Evolutionary conservation across 768 basidiomycete genomes (phyloP).

Genomic region (Leccinellum rugosiceps): DNA sequence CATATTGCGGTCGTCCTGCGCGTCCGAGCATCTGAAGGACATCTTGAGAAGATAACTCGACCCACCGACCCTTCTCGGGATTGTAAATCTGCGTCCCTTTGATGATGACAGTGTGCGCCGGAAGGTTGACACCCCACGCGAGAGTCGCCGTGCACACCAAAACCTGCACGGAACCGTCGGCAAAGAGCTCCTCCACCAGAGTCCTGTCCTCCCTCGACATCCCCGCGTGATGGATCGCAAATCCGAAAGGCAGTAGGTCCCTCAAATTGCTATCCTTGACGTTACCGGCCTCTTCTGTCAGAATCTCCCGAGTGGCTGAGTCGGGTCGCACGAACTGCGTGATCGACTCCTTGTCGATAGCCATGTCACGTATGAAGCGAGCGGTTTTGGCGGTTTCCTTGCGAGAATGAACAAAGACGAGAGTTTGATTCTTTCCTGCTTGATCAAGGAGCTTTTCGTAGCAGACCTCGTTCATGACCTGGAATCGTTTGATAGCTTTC

Average conservation of each 20-base stretch:
- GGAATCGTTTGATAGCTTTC: slow-evolving; percentile 98
- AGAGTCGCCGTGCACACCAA: slow-evolving; percentile 96
- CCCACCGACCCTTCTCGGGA: slow-evolving; percentile 98
- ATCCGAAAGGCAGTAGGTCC: slow-evolving; percentile 93
- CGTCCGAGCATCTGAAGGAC: slow-evolving; percentile 98
- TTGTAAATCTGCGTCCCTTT: slow-evolving; percentile 99
- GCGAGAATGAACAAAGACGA: slow-evolving; percentile 97
- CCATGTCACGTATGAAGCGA: slow-evolving; percentile 89
- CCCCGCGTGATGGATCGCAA: slow-evolving; percentile 97
- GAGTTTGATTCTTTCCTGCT: slow-evolving; percentile 81
- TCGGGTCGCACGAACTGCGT: slow-evolving; percentile 95
- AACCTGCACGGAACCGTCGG: slow-evolving; percentile 88
- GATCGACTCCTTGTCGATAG: slow-evolving; percentile 95
- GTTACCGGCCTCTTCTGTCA: slow-evolving; percentile 78
- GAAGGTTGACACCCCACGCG: slow-evolving; percentile 99
- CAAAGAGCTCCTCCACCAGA: slow-evolving; percentile 92
- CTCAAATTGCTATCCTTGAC: slow-evolving; percentile 80
- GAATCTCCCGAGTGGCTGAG: slow-evolving; percentile 85
- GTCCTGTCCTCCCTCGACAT: slow-evolving; percentile 91
- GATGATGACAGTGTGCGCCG: slow-evolving; percentile 97
- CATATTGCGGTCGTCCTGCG: slow-evolving; percentile 95
- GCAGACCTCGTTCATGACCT: slow-evolving; percentile 98
- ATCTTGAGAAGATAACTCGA: slow-evolving; percentile 92
- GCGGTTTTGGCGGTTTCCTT: slow-evolving; percentile 99
- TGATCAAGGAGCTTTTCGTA: slow-evolving; percentile 99